Percentiles rank a stretch among this genome's conserved stretches.
Evolutionary conservation across 495 filamentous ascomycete species (phyloP).

Genomic region (Penicillium lagena): DNA sequence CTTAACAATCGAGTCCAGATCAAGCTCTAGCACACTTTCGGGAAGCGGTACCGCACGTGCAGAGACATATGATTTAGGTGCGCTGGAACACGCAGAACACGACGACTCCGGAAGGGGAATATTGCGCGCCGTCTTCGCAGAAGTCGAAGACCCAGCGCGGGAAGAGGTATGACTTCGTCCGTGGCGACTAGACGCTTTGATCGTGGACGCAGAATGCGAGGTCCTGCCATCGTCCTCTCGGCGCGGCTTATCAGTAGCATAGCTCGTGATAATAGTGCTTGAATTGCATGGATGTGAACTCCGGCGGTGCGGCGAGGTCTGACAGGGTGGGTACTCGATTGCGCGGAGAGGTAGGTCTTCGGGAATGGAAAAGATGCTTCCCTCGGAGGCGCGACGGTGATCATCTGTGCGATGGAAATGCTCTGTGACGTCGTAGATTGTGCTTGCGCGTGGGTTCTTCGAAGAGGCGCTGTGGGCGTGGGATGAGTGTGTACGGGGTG

Average conservation of each 20-base stretch:
- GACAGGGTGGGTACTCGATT: slow-evolving; percentile 34
- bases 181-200: slow-evolving; percentile 33
- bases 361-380: slow-evolving; percentile 28
- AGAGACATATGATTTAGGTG: slow-evolving; percentile 19
- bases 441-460: slow-evolving; percentile 37
- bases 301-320: slow-evolving; percentile 14
- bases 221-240: slow-evolving; percentile 16
- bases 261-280: slow-evolving; percentile 37
- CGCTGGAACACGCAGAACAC: too few species aligned
- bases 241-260: slow-evolving; percentile 27
- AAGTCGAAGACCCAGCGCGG: slow-evolving; percentile 1
- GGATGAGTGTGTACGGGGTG: slow-evolving; percentile 16
- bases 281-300: slow-evolving; percentile 18
- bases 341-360: slow-evolving; percentile 31
- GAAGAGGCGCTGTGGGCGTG: slow-evolving; percentile 26
- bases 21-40: slow-evolving; percentile 34
- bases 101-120: slow-evolving; percentile 1
- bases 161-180: slow-evolving; percentile 13
- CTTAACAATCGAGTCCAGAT: slow-evolving; percentile 26
- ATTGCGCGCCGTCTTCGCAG: neutral
- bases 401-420: slow-evolving; percentile 29
- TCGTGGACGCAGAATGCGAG: slow-evolving; percentile 33
- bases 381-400: slow-evolving; percentile 24
- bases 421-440: slow-evolving; percentile 37
- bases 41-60: slow-evolving; percentile 42